These are phyloP conservation scores for Amanita inopinata DNA, from an alignment of 768 basidiomycete genomes.

Conservation along the genomic window DNA sequence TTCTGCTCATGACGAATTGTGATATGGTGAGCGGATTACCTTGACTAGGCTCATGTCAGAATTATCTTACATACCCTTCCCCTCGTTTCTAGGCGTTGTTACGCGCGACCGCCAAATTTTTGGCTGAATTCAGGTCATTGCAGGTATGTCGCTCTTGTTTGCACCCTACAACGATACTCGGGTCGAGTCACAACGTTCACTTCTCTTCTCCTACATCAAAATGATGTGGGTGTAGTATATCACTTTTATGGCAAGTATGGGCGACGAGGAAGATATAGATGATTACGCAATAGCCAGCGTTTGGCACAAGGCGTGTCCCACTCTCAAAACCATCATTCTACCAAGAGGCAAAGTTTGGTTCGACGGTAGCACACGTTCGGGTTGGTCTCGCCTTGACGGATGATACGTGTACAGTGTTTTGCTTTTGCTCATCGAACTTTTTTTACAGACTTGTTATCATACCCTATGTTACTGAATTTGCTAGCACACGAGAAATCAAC, in stretches of 20 bases:
- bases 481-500: no score
- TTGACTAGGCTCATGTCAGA: background rate
- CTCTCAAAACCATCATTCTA: slow-evolving; percentile 53
- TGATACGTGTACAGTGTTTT: no score
- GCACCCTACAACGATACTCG: no score
- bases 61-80: background rate
- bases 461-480: no score
- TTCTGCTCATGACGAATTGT: slow-evolving; percentile 42
- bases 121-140: slow-evolving; percentile 34
- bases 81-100: slow-evolving; percentile 28
- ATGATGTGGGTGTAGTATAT: slow-evolving; percentile 33
- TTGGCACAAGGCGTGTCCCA: slow-evolving; percentile 52
- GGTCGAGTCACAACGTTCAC: background rate
- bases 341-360: slow-evolving; percentile 60
- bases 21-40: slow-evolving; percentile 29
- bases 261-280: slow-evolving; percentile 21
- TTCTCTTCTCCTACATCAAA: slow-evolving; percentile 8
- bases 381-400: slow-evolving; percentile 4
- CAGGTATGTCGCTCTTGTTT: slow-evolving; percentile 7
- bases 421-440: no score
- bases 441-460: no score
- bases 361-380: slow-evolving; percentile 16
- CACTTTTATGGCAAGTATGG: slow-evolving; percentile 47
- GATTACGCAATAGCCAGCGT: slow-evolving; percentile 42
- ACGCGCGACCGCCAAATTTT: slow-evolving; percentile 26